Evolutionary conservation across 1,139 yeast genomes (phyloP).

Genomic region (Geotrichum klebahnii): DNA sequence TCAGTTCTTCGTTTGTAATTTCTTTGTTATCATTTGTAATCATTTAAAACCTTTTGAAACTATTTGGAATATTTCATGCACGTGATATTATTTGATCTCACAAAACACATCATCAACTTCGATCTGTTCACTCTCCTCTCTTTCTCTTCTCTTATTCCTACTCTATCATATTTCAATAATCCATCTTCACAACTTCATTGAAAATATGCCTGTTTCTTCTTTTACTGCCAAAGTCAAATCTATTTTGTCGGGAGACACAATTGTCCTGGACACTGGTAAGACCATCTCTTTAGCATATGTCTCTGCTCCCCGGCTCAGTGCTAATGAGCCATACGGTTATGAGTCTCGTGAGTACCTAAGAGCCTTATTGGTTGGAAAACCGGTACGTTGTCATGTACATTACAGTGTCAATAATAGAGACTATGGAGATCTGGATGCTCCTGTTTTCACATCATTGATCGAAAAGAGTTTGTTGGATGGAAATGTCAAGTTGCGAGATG

Average conservation of each 20-base stretch:
- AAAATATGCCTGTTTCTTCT: conserved; percentile 15
- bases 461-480: conserved; percentile 59
- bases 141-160: neutral
- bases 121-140: too few species aligned
- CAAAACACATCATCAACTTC: too few species aligned
- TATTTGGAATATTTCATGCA: too few species aligned
- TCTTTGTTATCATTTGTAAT: too few species aligned
- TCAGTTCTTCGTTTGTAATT: too few species aligned
- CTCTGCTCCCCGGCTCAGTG: conserved; percentile 48
- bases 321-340: conserved; percentile 46
- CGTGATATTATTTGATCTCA: too few species aligned
- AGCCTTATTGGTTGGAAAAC: conserved; percentile 63
- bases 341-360: conserved; percentile 62
- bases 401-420: conserved; percentile 58
- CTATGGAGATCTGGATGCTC: conserved; percentile 68
- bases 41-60: too few species aligned
- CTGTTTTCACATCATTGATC: conserved; percentile 57
- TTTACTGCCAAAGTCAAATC: conserved; percentile 49
- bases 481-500: conserved; percentile 59
- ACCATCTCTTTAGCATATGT: conserved; percentile 61
- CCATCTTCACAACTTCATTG: neutral
- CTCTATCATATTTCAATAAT: neutral
- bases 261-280: conserved; percentile 61
- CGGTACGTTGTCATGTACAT: conserved; percentile 55
- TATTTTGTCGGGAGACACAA: conserved; percentile 71